Conservation (phyloP, 1,139 yeast genomes). For the Maudiozyma humilis region DNA sequence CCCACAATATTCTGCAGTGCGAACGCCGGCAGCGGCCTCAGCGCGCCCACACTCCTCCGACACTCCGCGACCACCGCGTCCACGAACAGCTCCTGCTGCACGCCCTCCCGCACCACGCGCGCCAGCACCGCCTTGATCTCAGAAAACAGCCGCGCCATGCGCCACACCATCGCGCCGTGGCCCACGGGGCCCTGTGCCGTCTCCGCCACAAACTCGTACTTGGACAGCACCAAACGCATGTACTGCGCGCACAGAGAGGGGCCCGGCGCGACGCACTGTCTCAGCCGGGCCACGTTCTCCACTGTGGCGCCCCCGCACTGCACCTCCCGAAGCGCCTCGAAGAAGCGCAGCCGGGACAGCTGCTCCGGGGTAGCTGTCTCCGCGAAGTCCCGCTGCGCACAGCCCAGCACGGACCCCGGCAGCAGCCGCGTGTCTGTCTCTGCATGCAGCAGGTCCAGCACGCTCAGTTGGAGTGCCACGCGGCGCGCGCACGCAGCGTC, state of each 20-base stretch:
- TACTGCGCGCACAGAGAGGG: neutral
- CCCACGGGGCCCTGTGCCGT: neutral
- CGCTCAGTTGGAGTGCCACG: neutral
- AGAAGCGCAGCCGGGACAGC: neutral
- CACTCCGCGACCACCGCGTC: neutral
- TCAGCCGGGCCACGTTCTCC: neutral
- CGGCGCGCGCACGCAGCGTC: neutral
- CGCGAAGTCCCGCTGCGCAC: neutral
- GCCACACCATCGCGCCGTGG: neutral
- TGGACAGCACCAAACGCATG: neutral
- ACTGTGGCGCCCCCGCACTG: neutral
- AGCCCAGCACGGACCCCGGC: neutral
- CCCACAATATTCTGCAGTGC: neutral
- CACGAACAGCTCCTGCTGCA: neutral
- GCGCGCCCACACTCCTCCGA: neutral
- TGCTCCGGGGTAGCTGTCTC: neutral
- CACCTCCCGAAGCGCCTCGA: neutral
- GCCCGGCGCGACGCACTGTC: neutral
- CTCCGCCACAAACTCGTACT: neutral
- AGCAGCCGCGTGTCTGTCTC: neutral
- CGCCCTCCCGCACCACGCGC: neutral
- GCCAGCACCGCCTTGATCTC: conserved; percentile 1
- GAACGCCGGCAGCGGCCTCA: conserved; percentile 3
- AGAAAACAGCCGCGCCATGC: neutral
- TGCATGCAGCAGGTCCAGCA: neutral